A percentile compares a stretch with the other conserved stretches of the same genome.
phyloP scores from a whole-genome alignment of 768 basidiomycete genomes.

The Mycena polygramma region DNA sequence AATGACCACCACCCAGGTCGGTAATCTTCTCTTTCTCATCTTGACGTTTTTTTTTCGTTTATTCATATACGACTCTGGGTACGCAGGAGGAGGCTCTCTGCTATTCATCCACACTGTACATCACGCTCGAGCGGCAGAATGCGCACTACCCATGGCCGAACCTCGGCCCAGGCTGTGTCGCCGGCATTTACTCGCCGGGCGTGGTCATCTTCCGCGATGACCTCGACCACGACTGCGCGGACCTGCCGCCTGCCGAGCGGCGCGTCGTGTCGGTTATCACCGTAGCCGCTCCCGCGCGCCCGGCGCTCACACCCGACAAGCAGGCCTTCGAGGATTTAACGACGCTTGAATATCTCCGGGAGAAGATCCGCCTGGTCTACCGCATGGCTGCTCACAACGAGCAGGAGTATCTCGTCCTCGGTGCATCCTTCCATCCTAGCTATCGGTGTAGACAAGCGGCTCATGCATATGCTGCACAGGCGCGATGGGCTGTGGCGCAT shows the following conservation, averaged over 20 bases:
- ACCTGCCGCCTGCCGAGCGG: constrained; percentile 48
- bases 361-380: constrained; percentile 58
- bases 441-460: not conserved
- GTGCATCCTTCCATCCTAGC: constrained; percentile 39
- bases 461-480: constrained; percentile 42
- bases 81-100: constrained; percentile 45
- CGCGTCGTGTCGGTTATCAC: constrained; percentile 59
- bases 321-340: constrained; percentile 41
- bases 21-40: no score
- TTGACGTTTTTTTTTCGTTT: no score
- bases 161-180: constrained; percentile 54
- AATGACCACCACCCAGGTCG: constrained; percentile 2
- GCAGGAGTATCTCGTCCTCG: constrained; percentile 54
- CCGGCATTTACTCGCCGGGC: constrained; percentile 59
- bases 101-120: constrained; percentile 61
- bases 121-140: constrained; percentile 50
- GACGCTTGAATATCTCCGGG: constrained; percentile 52
- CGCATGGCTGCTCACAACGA: constrained; percentile 56
- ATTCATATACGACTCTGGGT: no score
- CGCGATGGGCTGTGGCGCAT: constrained; percentile 62
- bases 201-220: constrained; percentile 63
- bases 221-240: constrained; percentile 56
- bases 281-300: constrained; percentile 55
- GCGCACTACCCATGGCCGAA: constrained; percentile 63
- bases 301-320: constrained; percentile 45